Evolutionary conservation across 768 basidiomycete genomes (phyloP), one percentile per base, ranked within the genome.

Genomic region (Tylopilus cervinicoccineus): DNA sequence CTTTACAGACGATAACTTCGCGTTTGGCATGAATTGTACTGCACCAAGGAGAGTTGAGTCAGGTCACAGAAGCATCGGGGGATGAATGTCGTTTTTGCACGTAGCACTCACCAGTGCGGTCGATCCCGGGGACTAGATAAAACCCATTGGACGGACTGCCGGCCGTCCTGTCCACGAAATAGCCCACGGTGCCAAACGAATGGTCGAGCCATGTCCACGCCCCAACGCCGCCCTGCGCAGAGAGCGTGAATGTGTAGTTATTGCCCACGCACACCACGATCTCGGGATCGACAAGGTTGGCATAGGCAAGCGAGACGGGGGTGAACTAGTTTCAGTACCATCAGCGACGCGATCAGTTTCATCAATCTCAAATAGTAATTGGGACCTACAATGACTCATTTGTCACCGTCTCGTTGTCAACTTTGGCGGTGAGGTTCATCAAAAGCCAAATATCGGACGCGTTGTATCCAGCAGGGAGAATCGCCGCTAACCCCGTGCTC

Each of bases 151-250:
- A 62, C 0, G 77, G 75, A 5, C 64, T 20, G 0, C 68, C 70
- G 0, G 73, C 79, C 7, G 50, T 43, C 19, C 56, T 60, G 50
- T 80, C 78, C 31, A 74, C 62, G 56, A 82, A 82, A 36, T 73
- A 64, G 9, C 80, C 80, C 1, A 80, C 65, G 0, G 77, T 81
- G 16, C 77, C 77, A 0, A 68, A 63, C 0, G 79, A 79, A 60
- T 81, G 79, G 45, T 81, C 80, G 2, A 83, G 65, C 79, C 80
- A 81, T 6, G 79, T 75, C 75, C 77, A 81, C 0, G 73, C 66
- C 0, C 75, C 79, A 5, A 81, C 80, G 1, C 79, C 80, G 12
- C 76, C 75, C 37, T 63, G 61, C 2, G 79, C 80, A 4, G 77
- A 78, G 5, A 82, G 59, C 2, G 72, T 75, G 57, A 83, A 81